Base-by-base conservation (phyloP, 441 rosid species). In the Gossypium davidsonii region DNA sequence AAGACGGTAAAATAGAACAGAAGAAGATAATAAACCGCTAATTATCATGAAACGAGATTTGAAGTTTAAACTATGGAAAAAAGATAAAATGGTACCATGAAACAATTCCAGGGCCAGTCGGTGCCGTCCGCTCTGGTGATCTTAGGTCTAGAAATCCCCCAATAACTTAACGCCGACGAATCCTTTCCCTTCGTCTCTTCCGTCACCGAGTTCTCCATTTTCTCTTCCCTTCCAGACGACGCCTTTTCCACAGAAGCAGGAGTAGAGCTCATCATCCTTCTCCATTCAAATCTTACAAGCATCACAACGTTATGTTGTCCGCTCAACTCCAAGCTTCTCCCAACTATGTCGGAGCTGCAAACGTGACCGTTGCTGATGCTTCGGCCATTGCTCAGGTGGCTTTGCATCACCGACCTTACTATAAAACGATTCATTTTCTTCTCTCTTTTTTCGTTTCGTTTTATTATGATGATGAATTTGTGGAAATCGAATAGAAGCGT, bases 81-180 rank as follows among this genome's bases (percentile, higher is more conserved):
- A 48, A 3, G 6, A 4, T 17, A 2, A 34, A 25, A 49, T 0
- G 9, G 0, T 83, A 84, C 89, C 87, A 78, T 84, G 78, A 86
- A 88, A 76, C 80, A 83, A 67, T 88, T 86, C 90, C 90, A 86
- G 39, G 86, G 87, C 91, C 91, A 86, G 56, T 72, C 78, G 1
- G 88, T 73, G 57, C 88, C 88, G 72, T 88, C 88, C 55, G 60
- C 83, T 52, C 78, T 53, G n/a, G 71, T 73, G 58, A 85, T 73
- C 81, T 80, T 82, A 52, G 87, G 83, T 71, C 72, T 79, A 37
- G 80, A 74, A 31, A 86, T 80, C 18, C 90, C 91, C 90, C 90
- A 88, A 48, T 88, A 84, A 68, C 83, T 79, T 42, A 78, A 76
- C 67, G 72, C 67, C 39, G 15, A 49, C 66, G 53, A 70, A 9